Conservation (phyloP, 2,329 filamentous ascomycete genomes). For the Lasiodiplodia gonubiensis region DNA sequence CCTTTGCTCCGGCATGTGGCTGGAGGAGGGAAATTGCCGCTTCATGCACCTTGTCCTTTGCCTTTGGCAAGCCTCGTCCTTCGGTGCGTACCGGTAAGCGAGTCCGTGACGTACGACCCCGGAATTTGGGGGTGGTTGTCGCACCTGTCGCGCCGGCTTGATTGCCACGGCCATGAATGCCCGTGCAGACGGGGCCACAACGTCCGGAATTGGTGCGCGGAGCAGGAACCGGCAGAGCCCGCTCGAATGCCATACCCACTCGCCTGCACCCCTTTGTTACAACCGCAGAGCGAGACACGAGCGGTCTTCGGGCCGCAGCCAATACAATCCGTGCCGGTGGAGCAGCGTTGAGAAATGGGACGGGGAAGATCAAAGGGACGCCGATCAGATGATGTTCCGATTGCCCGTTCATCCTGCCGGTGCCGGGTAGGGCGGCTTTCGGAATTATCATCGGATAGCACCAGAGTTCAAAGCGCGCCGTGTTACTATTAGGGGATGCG, state of each 20-base stretch:
- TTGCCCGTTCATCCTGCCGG: constrained; percentile 20
- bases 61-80: constrained; percentile 1
- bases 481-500: constrained; percentile 9
- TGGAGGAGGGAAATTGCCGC: constrained; percentile 18
- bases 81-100: constrained; percentile 11
- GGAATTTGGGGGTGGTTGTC: constrained; percentile 11
- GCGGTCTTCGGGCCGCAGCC: constrained; percentile 18
- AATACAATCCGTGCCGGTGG: constrained; percentile 14
- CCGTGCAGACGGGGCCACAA: constrained; percentile 9
- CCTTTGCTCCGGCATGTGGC: constrained; percentile 14
- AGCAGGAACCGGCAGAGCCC: constrained; percentile 14
- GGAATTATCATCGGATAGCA: constrained; percentile 21
- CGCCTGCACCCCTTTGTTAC: constrained; percentile 19
- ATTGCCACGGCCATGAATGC: not conserved
- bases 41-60: constrained; percentile 20
- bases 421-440: constrained; percentile 17
- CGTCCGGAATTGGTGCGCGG: not conserved
- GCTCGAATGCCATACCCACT: constrained; percentile 16
- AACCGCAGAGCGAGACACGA: constrained; percentile 11
- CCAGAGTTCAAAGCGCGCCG: not conserved
- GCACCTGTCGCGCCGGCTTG: constrained; percentile 1
- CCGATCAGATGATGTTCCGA: constrained; percentile 27
- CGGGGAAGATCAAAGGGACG: constrained; percentile 25
- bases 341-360: constrained; percentile 6
- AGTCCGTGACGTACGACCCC: constrained; percentile 16